Base-by-base conservation (phyloP, 495 filamentous ascomycete species). In the Penicillium paxilli region DNA sequence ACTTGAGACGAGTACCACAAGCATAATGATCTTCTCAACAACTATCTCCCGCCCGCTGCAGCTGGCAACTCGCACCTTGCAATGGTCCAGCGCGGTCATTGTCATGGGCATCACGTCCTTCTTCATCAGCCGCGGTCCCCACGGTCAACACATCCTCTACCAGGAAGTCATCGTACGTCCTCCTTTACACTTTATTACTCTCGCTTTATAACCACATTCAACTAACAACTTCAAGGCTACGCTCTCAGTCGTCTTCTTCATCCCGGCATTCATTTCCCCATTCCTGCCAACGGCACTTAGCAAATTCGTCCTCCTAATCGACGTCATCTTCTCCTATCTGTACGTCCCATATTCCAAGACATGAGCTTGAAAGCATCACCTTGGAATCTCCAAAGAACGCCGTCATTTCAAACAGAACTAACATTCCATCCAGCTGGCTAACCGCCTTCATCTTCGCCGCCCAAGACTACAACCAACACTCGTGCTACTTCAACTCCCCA, bases 291-390 rank as follows among this genome's bases (percentile, higher is more conserved):
- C 69, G 4, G 42, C 58, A 3, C 60, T 78, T 12, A 66, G 71
- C 67, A 72, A 69, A 48, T 76, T 74, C 24, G 66, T 80, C 32
- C 65, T 83, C 21, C 51, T 74, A 1, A 82, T 86, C 64, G 82
- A 84, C 61, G 59, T 85, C 23, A 68, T 85, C 57, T 85, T 86
- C 68, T 84, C 82, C 2, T 85, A 86, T 57, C 79, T 86, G 75
- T 78, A 71, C 22, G 68, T 60, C 17, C 44, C 23, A 0, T 14
- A 32, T 41, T 9, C 19, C 28, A 8, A 8, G n/a, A 20, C 23
- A 28, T 44, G 7, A 19, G n/a, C 32, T 4, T 25, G 28, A 17
- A 19, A 47, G n/a, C 5, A 16, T 37, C 38, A n/a, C 26, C 26
- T 28, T 28, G 5, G 26, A 5, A 28, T 5, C 11, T 11, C 26